Conservation (phyloP, 83 land plant species). For the Picea engelmannii region DNA sequence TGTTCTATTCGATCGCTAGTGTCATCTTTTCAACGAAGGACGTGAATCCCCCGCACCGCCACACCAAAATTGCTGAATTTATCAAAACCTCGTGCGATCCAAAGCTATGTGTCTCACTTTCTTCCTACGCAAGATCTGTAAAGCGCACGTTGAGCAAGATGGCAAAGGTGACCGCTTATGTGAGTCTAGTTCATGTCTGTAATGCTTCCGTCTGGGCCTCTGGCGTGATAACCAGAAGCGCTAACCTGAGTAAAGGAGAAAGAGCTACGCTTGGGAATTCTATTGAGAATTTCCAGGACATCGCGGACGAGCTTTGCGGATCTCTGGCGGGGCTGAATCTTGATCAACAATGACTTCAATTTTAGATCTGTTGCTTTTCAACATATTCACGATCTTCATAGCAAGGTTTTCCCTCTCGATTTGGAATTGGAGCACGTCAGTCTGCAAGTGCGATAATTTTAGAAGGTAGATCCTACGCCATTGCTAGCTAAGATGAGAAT, state of each 20-base stretch:
- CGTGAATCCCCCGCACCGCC: too few relatives aligned
- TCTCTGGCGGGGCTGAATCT: conserved; percentile 26
- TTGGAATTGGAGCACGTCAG: too few relatives aligned
- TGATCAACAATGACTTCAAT: too few relatives aligned
- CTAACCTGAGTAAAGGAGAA: not conserved
- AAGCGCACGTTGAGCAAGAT: conserved; percentile 27
- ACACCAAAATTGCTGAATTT: too few relatives aligned
- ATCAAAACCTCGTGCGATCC: conserved; percentile 38
- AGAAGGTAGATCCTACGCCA: too few relatives aligned
- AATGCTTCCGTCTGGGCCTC: conserved; percentile 4
- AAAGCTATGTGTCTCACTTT: conserved; percentile 39
- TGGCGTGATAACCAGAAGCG: not conserved
- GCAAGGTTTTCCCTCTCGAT: too few relatives aligned
- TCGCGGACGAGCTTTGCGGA: conserved; percentile 30
- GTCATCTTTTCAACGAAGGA: too few relatives aligned
- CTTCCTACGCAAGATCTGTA: conserved; percentile 27
- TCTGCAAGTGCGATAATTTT: too few relatives aligned
- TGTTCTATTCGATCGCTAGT: too few relatives aligned
- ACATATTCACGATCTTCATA: too few relatives aligned
- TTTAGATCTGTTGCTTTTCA: too few relatives aligned
- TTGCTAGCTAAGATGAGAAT: too few relatives aligned
- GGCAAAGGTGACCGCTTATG: conserved; percentile 51
- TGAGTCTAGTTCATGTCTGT: conserved; percentile 31
- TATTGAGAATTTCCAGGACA: conserved; percentile 26
- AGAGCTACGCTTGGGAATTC: conserved; percentile 37